Conservation (phyloP, 2,329 filamentous ascomycete genomes). For the Metarhizium rileyi region DNA sequence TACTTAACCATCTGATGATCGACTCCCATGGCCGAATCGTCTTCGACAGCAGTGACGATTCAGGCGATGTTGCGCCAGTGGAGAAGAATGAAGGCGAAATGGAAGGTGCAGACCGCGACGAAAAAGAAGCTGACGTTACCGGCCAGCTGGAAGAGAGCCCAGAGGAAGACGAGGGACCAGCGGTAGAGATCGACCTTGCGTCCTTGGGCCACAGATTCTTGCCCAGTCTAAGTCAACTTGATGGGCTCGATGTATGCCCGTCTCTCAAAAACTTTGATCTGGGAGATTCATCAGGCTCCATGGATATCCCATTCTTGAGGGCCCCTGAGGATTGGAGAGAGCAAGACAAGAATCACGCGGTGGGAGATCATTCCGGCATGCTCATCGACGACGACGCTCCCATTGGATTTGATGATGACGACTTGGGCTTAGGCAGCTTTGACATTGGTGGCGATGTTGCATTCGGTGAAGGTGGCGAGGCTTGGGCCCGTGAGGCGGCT, state of each 20-base stretch:
- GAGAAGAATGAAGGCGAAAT: constrained; percentile 29
- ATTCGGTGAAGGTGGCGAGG: constrained; percentile 93
- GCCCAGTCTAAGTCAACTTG: constrained; percentile 64
- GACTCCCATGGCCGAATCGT: constrained; percentile 88
- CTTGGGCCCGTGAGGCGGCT: constrained; percentile 85
- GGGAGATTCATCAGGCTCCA: constrained; percentile 71
- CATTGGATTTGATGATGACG: constrained; percentile 62
- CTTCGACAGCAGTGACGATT: constrained; percentile 94
- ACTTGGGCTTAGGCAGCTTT: constrained; percentile 61
- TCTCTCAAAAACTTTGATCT: constrained; percentile 91
- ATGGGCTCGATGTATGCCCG: constrained; percentile 85
- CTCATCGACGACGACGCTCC: constrained; percentile 82
- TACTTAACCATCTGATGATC: constrained; percentile 95
- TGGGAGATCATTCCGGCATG: constrained; percentile 64
- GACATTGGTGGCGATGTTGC: constrained; percentile 64
- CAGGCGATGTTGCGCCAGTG: constrained; percentile 36
- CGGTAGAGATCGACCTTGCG: constrained; percentile 67
- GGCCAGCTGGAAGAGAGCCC: constrained; percentile 29
- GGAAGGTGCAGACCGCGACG: constrained; percentile 27
- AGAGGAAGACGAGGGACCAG: constrained; percentile 39
- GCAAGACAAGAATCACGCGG: constrained; percentile 50
- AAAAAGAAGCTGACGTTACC: constrained; percentile 18
- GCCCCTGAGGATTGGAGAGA: constrained; percentile 79
- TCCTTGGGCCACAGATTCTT: constrained; percentile 75
- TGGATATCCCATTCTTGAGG: constrained; percentile 88